Evolutionary conservation across 2,329 filamentous ascomycete species (phyloP), one percentile per base, ranked within the genome.

Genomic region (Trichoderma simmonsii): DNA sequence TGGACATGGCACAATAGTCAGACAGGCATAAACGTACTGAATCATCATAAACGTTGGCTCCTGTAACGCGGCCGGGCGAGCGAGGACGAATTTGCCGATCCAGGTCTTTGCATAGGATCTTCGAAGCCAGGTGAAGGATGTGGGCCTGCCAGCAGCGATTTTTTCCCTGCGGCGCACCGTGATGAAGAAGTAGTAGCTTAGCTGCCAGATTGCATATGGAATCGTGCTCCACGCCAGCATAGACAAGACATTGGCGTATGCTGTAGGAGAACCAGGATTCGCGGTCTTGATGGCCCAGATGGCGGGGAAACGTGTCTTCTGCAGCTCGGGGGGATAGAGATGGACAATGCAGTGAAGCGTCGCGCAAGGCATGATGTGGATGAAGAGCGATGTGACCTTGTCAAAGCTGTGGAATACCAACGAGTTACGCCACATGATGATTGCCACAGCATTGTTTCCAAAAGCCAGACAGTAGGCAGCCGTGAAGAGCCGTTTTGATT

Each of bases 391-490:
- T 14, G 95, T 97, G 73, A 98, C 94, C 83, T 99, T 99, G 86
- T 99, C 96, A 82, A 99, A 91, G 79, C 94, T 97, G 85, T 99
- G 96, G 81, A 99, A 99, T 61, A 99, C 96, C 79, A 99, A 89
- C 36, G 95, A 98, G 81, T 99, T 99, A 75, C 96, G 91, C 96
- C 96, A 99, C 95, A 99, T 96, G 79, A 96, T 94, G 80, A 99
- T 98, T 14, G 96, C 96, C 61, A 98, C 91, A 24, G 96, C 96
- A 79, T 99, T 99, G 83, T 99, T 99, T 74, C 96, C 96, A 79
- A 93, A 97, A 11, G 95, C 93, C 39, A 99, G 86, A 78, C 96
- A 98, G 82, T 95, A 99, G 1, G 93, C 92, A 75, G 94, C 91
- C 75, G 97, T 96, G 81, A 99, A 95, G 18, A 99, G 87, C 59